Conservation (phyloP, 805 yeast species). For the Candida adriatica region DNA sequence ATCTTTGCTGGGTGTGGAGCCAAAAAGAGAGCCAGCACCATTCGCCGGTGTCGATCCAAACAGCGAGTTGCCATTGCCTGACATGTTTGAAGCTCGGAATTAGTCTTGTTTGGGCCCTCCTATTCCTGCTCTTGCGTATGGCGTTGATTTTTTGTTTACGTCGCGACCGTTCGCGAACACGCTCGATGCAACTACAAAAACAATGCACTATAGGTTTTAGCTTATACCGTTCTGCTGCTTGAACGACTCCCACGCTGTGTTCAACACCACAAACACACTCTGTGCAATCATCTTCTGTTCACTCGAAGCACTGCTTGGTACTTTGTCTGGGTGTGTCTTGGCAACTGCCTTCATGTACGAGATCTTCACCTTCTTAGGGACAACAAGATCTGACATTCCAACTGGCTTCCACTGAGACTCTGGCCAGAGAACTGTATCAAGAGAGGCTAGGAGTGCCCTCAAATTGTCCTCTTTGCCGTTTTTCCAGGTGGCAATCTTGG, state of each 20-base stretch:
- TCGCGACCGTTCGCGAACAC: constrained; percentile 1
- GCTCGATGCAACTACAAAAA: constrained; percentile 1
- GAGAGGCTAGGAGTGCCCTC: constrained; percentile 64
- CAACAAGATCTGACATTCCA: constrained; percentile 65
- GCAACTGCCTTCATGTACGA: constrained; percentile 87
- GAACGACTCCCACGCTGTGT: constrained; percentile 86
- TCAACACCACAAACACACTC: constrained; percentile 73
- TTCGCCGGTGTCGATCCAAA: constrained; percentile 17
- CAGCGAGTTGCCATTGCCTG: constrained; percentile 3
- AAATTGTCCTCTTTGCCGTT: constrained; percentile 73
- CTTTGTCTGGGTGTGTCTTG: constrained; percentile 83
- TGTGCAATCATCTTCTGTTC: constrained; percentile 83
- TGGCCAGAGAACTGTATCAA: constrained; percentile 65
- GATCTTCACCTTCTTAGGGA: constrained; percentile 85
- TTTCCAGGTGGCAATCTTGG: constrained; percentile 55
- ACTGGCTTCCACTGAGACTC: constrained; percentile 61
- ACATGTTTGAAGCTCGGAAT: neutral
- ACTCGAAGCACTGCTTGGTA: constrained; percentile 46
- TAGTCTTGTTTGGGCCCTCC: no score
- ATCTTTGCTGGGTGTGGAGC: constrained; percentile 20
- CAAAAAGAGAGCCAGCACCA: constrained; percentile 23
- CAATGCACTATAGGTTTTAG: no score
- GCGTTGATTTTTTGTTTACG: neutral
- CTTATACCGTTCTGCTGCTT: constrained; percentile 48
- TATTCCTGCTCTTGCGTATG: neutral